phyloP scores from a whole-genome alignment of 768 basidiomycete species.

The Tylopilus felleus region DNA sequence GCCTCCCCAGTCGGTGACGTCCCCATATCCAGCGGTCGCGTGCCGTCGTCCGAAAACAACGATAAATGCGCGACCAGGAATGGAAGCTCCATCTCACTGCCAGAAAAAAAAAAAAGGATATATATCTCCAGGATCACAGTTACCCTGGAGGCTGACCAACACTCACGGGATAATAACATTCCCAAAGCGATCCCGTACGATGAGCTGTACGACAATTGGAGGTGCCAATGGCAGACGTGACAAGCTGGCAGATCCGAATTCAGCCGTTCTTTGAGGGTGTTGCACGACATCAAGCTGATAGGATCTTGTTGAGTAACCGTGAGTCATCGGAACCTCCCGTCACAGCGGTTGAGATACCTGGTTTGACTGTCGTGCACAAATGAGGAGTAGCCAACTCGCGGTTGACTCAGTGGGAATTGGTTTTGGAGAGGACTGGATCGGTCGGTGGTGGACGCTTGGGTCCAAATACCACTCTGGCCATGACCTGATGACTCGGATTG shows the following conservation, averaged over 20 bases:
- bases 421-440: constrained; percentile 36
- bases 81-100: constrained; percentile 81
- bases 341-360: constrained; percentile 39
- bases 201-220: constrained; percentile 77
- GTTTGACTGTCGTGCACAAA: constrained; percentile 52
- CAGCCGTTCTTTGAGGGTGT: constrained; percentile 77
- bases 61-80: constrained; percentile 86
- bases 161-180: constrained; percentile 78
- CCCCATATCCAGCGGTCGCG: constrained; percentile 60
- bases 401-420: constrained; percentile 39
- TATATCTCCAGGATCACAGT: constrained; percentile 19
- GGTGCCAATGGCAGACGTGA: constrained; percentile 84
- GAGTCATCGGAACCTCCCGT: constrained; percentile 13
- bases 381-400: constrained; percentile 57
- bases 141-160: constrained; percentile 17
- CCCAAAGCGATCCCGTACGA: constrained; percentile 68
- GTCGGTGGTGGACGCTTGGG: constrained; percentile 22
- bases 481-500: constrained; percentile 32
- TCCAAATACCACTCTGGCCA: constrained; percentile 26
- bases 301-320: constrained; percentile 38
- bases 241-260: constrained; percentile 70
- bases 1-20: constrained; percentile 44
- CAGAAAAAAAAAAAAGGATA: constrained; percentile 18
- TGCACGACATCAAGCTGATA: constrained; percentile 87
- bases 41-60: constrained; percentile 67